Evolutionary conservation across 441 rosid species (phyloP).

Genomic region (Hura crepitans): DNA sequence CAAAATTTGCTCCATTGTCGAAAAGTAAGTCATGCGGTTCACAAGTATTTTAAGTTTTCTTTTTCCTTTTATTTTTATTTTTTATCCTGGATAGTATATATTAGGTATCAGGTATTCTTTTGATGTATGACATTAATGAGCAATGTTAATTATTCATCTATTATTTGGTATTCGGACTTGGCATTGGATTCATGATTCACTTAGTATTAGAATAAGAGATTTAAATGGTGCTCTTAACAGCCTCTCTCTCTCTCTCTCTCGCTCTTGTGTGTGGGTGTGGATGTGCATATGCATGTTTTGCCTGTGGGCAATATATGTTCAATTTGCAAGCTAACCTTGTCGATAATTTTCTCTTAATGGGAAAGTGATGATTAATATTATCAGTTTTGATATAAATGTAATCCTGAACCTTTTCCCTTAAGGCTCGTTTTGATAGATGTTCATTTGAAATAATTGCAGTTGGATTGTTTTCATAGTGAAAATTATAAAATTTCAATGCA

Average conservation of each 20-base stretch:
- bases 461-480: background rate
- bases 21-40: slow-evolving; percentile 64
- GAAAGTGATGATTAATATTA: background rate
- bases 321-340: background rate
- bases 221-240: slow-evolving; percentile 2
- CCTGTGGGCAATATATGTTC: background rate
- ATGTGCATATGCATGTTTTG: background rate
- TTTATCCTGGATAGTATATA: slow-evolving; percentile 12
- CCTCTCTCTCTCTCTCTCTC: background rate
- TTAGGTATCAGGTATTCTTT: slow-evolving; percentile 11
- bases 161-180: background rate
- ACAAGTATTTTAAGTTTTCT: slow-evolving; percentile 7
- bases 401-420: background rate
- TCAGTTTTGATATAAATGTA: background rate
- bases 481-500: too few relatives aligned
- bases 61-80: background rate
- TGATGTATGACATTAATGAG: slow-evolving; percentile 16
- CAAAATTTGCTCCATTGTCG: slow-evolving; percentile 92
- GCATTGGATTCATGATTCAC: background rate
- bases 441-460: background rate
- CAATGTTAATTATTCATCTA: background rate
- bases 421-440: background rate
- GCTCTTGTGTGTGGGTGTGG: background rate
- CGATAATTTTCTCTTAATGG: background rate
- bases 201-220: slow-evolving; percentile 6